Evolutionary conservation across 495 filamentous ascomycete species (phyloP).

Genomic region (Neurospora tetrasperma): DNA sequence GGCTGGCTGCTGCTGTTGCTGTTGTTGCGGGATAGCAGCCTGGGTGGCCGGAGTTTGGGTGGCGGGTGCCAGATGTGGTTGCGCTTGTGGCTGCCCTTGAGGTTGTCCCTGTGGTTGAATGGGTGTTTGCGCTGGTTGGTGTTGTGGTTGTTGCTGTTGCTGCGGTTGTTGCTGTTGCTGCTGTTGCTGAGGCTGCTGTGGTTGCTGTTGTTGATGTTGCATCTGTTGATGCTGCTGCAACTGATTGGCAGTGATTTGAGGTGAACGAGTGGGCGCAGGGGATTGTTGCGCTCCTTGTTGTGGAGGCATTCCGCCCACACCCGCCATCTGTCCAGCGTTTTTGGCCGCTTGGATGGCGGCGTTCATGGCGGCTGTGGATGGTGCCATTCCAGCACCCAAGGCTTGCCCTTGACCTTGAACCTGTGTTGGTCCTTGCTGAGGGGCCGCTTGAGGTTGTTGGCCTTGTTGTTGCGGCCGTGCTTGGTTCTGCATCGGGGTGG

Average conservation of each 20-base stretch:
- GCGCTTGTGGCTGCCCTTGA: conserved; percentile 7
- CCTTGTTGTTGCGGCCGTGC: conserved; percentile 4
- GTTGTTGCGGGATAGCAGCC: conserved; percentile 15
- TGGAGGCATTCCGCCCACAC: conserved; percentile 12
- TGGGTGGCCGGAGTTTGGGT: conserved; percentile 1
- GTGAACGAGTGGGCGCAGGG: conserved; percentile 9
- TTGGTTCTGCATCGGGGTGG: conserved; percentile 17
- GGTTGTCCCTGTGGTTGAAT: not conserved
- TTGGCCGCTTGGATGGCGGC: conserved; percentile 44
- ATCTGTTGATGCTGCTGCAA: not conserved
- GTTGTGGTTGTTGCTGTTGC: conserved; percentile 7
- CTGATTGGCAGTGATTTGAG: conserved; percentile 14
- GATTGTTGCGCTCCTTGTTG: conserved; percentile 4
- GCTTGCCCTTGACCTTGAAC: conserved; percentile 20
- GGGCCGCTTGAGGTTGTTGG: conserved; percentile 6
- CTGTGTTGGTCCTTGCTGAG: conserved; percentile 8
- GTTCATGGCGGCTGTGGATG: conserved; percentile 30
- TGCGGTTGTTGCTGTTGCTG: conserved; percentile 11
- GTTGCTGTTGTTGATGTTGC: conserved; percentile 10
- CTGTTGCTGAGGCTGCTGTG: not conserved
- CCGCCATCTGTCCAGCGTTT: conserved; percentile 26
- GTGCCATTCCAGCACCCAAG: not conserved
- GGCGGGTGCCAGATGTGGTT: conserved; percentile 2
- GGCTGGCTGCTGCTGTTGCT: conserved; percentile 21
- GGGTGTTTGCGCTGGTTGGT: conserved; percentile 15